Conservation (phyloP, 352 stramenopile genomes). For the Phytophthora europaea region DNA sequence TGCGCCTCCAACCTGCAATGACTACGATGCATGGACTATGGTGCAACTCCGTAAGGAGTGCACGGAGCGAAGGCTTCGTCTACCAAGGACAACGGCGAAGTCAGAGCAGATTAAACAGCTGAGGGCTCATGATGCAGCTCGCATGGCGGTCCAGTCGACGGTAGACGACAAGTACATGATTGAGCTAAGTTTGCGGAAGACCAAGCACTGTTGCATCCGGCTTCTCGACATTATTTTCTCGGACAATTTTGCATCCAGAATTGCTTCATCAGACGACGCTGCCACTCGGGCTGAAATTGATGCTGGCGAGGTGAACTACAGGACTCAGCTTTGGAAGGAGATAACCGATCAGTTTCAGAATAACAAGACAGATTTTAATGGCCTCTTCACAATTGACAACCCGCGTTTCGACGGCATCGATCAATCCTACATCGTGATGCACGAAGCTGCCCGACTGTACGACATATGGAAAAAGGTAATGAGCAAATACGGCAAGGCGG, state of each 20-base stretch:
- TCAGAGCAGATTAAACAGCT: not conserved
- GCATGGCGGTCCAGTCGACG: not conserved
- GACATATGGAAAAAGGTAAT: not conserved
- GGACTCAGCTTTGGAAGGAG: not conserved
- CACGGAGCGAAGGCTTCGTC: not conserved
- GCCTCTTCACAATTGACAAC: not conserved
- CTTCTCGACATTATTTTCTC: not conserved
- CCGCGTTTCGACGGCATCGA: not conserved
- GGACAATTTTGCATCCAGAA: not conserved
- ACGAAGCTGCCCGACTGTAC: not conserved
- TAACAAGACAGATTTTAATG: not conserved
- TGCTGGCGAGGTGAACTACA: not conserved
- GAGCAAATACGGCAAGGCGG: not conserved
- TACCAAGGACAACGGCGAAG: not conserved
- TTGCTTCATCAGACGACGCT: not conserved
- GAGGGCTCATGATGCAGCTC: not conserved
- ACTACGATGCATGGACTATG: not conserved
- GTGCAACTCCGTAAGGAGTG: not conserved
- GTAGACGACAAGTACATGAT: not conserved
- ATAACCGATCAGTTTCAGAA: not conserved
- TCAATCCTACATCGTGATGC: not conserved
- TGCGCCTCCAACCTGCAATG: not conserved
- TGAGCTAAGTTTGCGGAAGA: not conserved
- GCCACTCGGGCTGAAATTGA: not conserved
- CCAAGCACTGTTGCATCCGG: not conserved